phyloP scores from a whole-genome alignment of 2,329 filamentous ascomycete genomes.

The Fusarium sp. region DNA sequence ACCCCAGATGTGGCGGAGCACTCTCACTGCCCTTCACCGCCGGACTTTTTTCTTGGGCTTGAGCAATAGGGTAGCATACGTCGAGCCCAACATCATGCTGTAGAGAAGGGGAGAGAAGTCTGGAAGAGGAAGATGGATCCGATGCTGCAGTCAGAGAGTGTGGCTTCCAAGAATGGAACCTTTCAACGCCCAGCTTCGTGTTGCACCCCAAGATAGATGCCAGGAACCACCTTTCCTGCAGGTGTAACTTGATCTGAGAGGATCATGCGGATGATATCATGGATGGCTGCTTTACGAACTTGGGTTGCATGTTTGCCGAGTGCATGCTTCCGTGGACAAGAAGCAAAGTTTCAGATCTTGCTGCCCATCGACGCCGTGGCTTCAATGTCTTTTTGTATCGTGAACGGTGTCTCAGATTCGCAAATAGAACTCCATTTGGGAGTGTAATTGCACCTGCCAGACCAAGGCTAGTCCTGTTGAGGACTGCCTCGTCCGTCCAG shows the following conservation, averaged over 20 bases:
- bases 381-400: conserved; percentile 14
- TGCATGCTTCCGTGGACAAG: conserved; percentile 31
- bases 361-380: conserved; percentile 11
- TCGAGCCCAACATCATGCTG: conserved; percentile 8
- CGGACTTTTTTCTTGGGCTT: conserved; percentile 8
- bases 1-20: conserved; percentile 33
- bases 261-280: conserved; percentile 40
- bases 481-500: conserved; percentile 19
- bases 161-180: conserved; percentile 19
- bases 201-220: conserved; percentile 14
- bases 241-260: conserved; percentile 38
- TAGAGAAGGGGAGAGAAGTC: background rate
- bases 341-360: conserved; percentile 32
- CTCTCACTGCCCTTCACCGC: conserved; percentile 35
- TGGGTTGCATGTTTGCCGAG: conserved; percentile 34
- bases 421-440: conserved; percentile 40
- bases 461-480: conserved; percentile 34
- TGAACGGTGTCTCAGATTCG: conserved; percentile 29
- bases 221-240: conserved; percentile 13
- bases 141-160: background rate
- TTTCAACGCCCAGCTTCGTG: background rate
- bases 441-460: conserved; percentile 41
- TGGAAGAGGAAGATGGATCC: background rate
- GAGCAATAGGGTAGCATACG: background rate
- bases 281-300: conserved; percentile 30